phyloP scores from a whole-genome alignment of 257 asterid genomes.

The Jaltomata sinuosa region DNA sequence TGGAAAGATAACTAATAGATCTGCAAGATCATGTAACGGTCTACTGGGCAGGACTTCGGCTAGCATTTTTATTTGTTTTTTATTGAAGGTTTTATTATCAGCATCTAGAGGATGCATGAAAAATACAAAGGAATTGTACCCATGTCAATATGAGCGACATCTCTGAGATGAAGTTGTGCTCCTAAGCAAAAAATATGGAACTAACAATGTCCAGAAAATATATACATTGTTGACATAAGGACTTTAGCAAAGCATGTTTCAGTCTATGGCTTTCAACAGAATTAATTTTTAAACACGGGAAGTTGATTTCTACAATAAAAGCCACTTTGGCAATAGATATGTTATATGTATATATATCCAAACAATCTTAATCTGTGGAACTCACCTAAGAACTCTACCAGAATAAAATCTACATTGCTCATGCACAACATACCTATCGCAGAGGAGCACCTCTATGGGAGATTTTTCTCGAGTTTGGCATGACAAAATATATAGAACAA shows the following conservation, averaged over 20 bases:
- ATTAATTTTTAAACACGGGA: neutral
- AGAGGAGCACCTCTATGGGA: neutral
- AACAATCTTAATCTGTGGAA: neutral
- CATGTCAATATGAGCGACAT: neutral
- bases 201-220: neutral
- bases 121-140: neutral
- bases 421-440: neutral
- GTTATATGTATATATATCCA: neutral
- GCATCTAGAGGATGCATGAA: neutral
- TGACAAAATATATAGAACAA: neutral
- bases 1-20: neutral
- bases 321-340: neutral
- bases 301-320: neutral
- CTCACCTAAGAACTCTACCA: neutral
- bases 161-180: neutral
- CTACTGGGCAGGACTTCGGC: neutral
- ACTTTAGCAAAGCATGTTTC: neutral
- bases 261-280: neutral
- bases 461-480: neutral
- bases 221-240: neutral
- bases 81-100: neutral
- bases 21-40: neutral
- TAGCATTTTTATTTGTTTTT: neutral
- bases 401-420: neutral
- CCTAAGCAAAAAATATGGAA: neutral